These are phyloP conservation scores for Pythium monospermum DNA, from an alignment of 352 stramenopile genomes.

Conservation along the genomic window DNA sequence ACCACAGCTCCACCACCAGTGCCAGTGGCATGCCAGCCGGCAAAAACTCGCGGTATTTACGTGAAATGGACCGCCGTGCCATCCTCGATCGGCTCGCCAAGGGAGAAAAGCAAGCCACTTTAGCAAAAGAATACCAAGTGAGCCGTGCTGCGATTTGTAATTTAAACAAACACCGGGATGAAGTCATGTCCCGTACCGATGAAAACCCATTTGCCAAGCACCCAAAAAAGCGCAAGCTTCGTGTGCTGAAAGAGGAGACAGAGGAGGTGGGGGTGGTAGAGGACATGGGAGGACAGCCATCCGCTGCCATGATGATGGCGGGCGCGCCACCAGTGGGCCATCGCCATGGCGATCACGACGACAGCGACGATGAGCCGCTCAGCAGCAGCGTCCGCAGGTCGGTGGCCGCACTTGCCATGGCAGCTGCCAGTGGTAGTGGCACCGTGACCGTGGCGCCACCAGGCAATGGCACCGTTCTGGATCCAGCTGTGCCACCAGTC, in stretches of 20 bases:
- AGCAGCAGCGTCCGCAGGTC: no score
- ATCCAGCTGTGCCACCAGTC: no score
- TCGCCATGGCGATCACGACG: not conserved
- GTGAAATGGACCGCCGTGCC: constrained; percentile 52
- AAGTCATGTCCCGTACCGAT: constrained; percentile 38
- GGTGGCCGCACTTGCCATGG: no score
- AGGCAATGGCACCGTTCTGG: no score
- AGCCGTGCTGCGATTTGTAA: constrained; percentile 61
- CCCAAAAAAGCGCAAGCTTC: constrained; percentile 36
- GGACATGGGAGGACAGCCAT: not conserved
- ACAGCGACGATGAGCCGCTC: no score
- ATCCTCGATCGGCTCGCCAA: constrained; percentile 47
- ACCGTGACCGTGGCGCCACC: no score
- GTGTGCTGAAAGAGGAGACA: not conserved
- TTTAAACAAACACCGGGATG: constrained; percentile 49
- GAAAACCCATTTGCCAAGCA: constrained; percentile 53
- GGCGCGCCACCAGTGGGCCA: no score
- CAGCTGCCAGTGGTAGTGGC: no score
- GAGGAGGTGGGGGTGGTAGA: not conserved
- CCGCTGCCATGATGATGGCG: no score
- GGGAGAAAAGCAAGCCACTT: constrained; percentile 55
- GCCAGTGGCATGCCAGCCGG: no score
- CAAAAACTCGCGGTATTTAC: constrained; percentile 53
- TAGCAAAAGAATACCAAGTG: constrained; percentile 61
- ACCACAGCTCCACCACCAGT: no score